Evolutionary conservation across 306 rosid species (phyloP).

Genomic region (Spatholobus suberectus): DNA sequence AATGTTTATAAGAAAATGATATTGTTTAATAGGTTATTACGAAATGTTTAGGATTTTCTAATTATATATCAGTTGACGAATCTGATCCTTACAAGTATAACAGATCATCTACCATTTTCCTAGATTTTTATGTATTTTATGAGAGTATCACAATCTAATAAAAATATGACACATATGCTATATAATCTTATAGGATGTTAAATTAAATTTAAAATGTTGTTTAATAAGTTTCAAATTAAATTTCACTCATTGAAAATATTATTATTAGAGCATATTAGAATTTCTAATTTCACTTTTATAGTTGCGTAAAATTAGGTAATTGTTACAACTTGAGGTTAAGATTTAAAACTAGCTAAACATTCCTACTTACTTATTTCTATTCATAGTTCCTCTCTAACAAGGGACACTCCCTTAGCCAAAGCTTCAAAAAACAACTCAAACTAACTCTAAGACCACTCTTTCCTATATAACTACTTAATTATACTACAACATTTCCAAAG

Average conservation of each 20-base stretch:
- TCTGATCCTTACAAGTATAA: no score
- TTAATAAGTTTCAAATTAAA: not conserved
- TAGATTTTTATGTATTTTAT: no score
- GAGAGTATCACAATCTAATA: not conserved
- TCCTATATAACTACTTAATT: constrained; percentile 11
- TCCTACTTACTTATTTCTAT: not conserved
- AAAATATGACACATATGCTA: not conserved
- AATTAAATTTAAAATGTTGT: not conserved
- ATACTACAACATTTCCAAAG: not conserved
- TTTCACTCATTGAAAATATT: not conserved
- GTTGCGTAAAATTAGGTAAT: constrained; percentile 8
- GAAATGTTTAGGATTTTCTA: no score
- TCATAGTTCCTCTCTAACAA: not conserved
- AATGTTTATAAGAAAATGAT: no score
- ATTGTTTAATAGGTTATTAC: no score
- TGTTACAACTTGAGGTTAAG: not conserved
- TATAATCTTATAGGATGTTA: not conserved
- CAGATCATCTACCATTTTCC: no score
- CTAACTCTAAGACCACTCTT: not conserved
- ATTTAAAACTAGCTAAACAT: not conserved
- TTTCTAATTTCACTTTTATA: not conserved
- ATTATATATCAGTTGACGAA: no score
- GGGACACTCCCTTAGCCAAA: not conserved
- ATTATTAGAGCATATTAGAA: not conserved
- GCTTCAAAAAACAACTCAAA: constrained; percentile 35